Percentiles rank a stretch among this genome's conserved stretches.
These are phyloP conservation scores for Barnettozyma salicaria DNA, from an alignment of 805 yeast genomes.

Conservation along the genomic window DNA sequence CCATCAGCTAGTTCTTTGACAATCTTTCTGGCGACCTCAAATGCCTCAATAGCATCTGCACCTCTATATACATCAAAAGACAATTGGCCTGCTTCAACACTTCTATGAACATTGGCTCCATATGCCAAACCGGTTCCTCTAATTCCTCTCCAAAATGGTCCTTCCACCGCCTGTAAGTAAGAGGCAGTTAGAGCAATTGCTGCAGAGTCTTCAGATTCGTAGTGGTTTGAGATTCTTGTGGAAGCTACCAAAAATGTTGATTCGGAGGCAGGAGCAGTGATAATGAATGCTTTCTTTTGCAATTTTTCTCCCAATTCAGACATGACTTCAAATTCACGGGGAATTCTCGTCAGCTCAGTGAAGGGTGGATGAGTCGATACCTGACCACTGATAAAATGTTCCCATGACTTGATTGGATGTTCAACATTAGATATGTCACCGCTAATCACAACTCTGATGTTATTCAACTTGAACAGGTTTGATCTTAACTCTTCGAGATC, in stretches of 20 bases:
- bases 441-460: slow-evolving; percentile 59
- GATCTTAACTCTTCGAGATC: slow-evolving; percentile 48
- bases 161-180: slow-evolving; percentile 81
- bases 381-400: slow-evolving; percentile 24
- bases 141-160: slow-evolving; percentile 95
- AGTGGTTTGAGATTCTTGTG: slow-evolving; percentile 54
- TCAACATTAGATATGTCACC: slow-evolving; percentile 57
- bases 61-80: slow-evolving; percentile 72
- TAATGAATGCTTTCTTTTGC: slow-evolving; percentile 49
- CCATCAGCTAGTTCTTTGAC: slow-evolving; percentile 59
- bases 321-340: slow-evolving; percentile 46
- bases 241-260: slow-evolving; percentile 62
- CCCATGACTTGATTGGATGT: slow-evolving; percentile 60
- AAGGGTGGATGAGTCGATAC: background rate
- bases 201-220: slow-evolving; percentile 53
- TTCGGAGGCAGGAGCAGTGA: slow-evolving; percentile 79
- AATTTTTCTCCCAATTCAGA: slow-evolving; percentile 53
- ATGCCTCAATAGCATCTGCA: slow-evolving; percentile 65
- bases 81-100: slow-evolving; percentile 61
- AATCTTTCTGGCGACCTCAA: slow-evolving; percentile 56
- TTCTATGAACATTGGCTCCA: slow-evolving; percentile 62
- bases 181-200: slow-evolving; percentile 69
- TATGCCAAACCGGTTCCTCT: slow-evolving; percentile 94
- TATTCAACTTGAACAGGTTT: slow-evolving; percentile 48
- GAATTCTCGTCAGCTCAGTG: slow-evolving; percentile 32